Base-by-base conservation (phyloP, 106 monocot genomes). In the Dioscorea alata region DNA sequence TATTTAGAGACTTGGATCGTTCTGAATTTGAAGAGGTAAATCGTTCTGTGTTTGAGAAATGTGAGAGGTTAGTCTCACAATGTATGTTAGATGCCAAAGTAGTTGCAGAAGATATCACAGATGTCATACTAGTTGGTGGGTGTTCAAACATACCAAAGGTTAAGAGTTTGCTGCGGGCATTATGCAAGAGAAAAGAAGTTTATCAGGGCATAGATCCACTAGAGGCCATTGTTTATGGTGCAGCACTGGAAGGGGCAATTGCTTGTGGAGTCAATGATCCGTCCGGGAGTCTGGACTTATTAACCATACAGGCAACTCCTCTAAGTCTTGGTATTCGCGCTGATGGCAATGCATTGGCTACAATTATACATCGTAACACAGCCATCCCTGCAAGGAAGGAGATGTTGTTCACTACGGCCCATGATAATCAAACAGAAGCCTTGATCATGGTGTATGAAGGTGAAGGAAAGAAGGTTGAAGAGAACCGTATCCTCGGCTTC, bases 111-210 rank as follows among this genome's bases (percentile, higher is more conserved):
- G 84, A 92, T 57, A 66, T 92, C 12, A 52, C 57, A 50, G 92
- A 92, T 69, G 88, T 92, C 22, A 78, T 92, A 64, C 60, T 92
- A 53, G 92, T 92, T 14, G 88, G 92, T 20, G 92, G 92, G 4
- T 88, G 92, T 59, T 81, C 85, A 0, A 82, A 25, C 31, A 85
- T 92, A 57, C 88, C 88, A 0, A 88, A 73, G 67, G 73, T 88
- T 13, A 81, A 69, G 59, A 75, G 51, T 48, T 33, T 77, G 51
- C 81, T 92, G 22, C 53, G 88, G 23, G 74, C 52, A 9, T 54
- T 83, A 52, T 88, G 85, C 49, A 73, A 74, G 57, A 88, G 66
- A 50, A 65, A 73, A 2, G 54, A 60, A 24, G 49, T 60, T 12
- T 92, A 81, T 23, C 59, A 85, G 12, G 82, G 71, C 17, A 69